Conservation (phyloP, 331 rosid species). For the Spiraea crenata region DNA sequence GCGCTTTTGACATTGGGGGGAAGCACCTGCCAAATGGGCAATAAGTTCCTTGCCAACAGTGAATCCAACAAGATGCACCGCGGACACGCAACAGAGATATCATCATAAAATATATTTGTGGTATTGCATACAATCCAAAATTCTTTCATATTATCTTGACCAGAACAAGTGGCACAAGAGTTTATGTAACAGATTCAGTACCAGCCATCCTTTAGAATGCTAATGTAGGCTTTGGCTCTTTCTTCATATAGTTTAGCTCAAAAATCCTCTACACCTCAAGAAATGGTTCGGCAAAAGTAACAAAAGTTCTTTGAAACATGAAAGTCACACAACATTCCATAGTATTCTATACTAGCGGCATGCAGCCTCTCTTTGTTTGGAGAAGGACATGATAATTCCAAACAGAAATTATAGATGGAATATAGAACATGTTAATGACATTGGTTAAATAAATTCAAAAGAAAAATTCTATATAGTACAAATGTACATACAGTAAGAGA, state of each 20-base stretch:
- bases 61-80: not conserved
- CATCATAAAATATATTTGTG: not conserved
- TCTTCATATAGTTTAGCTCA: not conserved
- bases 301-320: not conserved
- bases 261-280: slow-evolving; percentile 7
- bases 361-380: not conserved
- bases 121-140: not conserved
- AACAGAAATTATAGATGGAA: not conserved
- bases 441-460: not conserved
- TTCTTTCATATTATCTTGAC: not conserved
- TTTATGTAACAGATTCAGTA: not conserved
- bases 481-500: too few relatives aligned
- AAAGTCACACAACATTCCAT: not conserved
- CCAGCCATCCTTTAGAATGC: not conserved
- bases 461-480: not conserved
- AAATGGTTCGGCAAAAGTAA: not conserved
- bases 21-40: too few relatives aligned
- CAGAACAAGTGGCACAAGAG: not conserved
- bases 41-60: not conserved
- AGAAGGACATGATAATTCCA: not conserved
- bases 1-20: too few relatives aligned
- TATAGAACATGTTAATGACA: not conserved
- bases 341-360: not conserved
- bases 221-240: not conserved
- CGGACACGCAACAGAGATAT: not conserved